phyloP scores from a whole-genome alignment of 139 green algal genomes.

The Spirogloea muscicola region DNA sequence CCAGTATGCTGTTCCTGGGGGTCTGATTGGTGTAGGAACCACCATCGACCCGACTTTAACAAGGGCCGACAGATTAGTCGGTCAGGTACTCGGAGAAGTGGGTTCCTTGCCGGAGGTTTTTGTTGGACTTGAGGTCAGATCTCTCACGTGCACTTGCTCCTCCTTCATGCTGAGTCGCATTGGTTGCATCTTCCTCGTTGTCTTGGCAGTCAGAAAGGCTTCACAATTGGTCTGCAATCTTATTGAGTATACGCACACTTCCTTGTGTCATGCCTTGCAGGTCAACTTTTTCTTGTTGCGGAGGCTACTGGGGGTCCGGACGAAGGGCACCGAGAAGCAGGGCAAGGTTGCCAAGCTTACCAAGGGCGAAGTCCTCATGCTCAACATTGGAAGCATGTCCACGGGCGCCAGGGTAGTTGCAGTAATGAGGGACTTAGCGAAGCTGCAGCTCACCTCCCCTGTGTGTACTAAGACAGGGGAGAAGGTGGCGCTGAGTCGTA shows the following conservation, averaged over 20 bases:
- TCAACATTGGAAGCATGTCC: conserved; percentile 99
- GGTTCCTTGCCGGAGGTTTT: conserved; percentile 92
- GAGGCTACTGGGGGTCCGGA: conserved; percentile 90
- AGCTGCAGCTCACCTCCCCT: conserved; percentile 93
- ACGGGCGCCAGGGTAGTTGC: conserved; percentile 92
- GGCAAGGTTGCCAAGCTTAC: conserved; percentile 93
- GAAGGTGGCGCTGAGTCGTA: conserved; percentile 91
- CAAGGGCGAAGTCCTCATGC: conserved; percentile 98
- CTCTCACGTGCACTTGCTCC: too few relatives aligned
- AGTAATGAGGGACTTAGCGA: conserved; percentile 95
- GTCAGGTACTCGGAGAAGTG: conserved; percentile 89
- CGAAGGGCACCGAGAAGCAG: conserved; percentile 76
- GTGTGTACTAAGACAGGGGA: conserved; percentile 98
- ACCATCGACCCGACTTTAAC: conserved; percentile 98
- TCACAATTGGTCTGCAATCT: too few relatives aligned
- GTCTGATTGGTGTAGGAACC: conserved; percentile 97
- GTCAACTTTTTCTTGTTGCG: conserved; percentile 98
- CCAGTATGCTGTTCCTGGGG: conserved; percentile 95
- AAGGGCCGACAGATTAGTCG: conserved; percentile 91
- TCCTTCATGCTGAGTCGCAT: too few relatives aligned
- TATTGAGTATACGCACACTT: too few relatives aligned
- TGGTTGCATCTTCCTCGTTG: too few relatives aligned
- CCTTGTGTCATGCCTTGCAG: too few relatives aligned
- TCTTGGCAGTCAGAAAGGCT: too few relatives aligned
- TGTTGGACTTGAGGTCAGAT: conserved; percentile 86